phyloP scores from a whole-genome alignment of 2,329 filamentous ascomycete genomes.

The Claviceps capensis region DNA sequence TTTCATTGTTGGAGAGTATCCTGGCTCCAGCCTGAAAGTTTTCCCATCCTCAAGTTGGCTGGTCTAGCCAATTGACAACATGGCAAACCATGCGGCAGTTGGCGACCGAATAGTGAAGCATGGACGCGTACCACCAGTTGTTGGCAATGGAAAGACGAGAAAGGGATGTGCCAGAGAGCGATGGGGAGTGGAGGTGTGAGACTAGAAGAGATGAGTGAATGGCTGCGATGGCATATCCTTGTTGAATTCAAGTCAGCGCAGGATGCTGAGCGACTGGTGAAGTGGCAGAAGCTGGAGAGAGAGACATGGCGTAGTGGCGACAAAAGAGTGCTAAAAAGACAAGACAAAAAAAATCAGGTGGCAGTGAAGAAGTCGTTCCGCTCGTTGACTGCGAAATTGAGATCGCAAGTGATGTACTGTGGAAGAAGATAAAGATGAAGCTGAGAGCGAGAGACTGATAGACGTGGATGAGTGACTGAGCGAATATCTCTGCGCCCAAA shows the following conservation, averaged over 20 bases:
- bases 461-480: conserved; percentile 15
- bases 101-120: conserved; percentile 3
- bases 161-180: conserved; percentile 13
- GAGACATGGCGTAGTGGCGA: background rate
- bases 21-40: background rate
- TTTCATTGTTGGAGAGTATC: background rate
- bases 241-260: background rate
- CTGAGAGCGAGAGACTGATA: conserved; percentile 13
- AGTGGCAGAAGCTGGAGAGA: background rate
- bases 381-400: conserved; percentile 5
- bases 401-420: conserved; percentile 13
- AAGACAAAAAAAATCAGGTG: conserved; percentile 1
- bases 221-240: background rate
- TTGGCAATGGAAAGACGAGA: conserved; percentile 18
- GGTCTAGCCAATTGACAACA: background rate
- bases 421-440: background rate
- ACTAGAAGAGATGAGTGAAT: conserved; percentile 2
- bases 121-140: conserved; percentile 3
- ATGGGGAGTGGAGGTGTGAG: conserved; percentile 14
- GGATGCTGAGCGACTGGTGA: background rate
- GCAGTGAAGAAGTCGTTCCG: conserved; percentile 3
- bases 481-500: conserved; percentile 15
- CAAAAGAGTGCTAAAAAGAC: conserved; percentile 1
- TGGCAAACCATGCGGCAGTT: conserved; percentile 3
- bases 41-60: background rate